Conservation (phyloP, 2,329 filamentous ascomycete genomes). For the Aspergillus udagawae region DNA sequence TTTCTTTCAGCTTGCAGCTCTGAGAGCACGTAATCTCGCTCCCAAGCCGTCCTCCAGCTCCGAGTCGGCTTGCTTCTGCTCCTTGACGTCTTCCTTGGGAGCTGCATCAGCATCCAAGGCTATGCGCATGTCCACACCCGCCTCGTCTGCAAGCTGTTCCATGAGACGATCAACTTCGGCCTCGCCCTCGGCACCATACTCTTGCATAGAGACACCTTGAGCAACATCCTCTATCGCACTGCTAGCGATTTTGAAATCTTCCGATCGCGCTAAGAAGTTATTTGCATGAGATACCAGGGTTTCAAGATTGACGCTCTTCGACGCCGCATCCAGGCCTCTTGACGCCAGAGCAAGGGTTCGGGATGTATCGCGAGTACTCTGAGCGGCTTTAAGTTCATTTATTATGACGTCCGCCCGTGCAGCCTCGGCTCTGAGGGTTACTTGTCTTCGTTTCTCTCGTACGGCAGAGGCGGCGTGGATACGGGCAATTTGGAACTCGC, state of each 20-base stretch:
- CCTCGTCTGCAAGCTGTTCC: constrained; percentile 43
- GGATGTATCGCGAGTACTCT: constrained; percentile 45
- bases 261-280: constrained; percentile 38
- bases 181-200: constrained; percentile 43
- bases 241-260: constrained; percentile 43
- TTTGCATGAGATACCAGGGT: constrained; percentile 40
- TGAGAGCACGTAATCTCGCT: constrained; percentile 37
- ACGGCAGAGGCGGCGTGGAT: constrained; percentile 46
- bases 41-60: constrained; percentile 41
- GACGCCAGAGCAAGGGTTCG: constrained; percentile 43
- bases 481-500: constrained; percentile 47
- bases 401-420: constrained; percentile 48
- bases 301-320: constrained; percentile 45
- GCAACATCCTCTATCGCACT: constrained; percentile 41
- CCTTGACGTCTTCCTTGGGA: constrained; percentile 40
- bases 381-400: constrained; percentile 46
- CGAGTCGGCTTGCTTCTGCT: constrained; percentile 34
- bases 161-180: constrained; percentile 41
- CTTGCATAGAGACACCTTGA: constrained; percentile 40
- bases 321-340: constrained; percentile 42
- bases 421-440: constrained; percentile 43
- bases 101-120: constrained; percentile 36
- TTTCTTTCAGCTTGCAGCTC: constrained; percentile 31
- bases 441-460: constrained; percentile 45
- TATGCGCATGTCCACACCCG: constrained; percentile 40